Conservation (phyloP, 2,329 filamentous ascomycete species). For the Didymella pomorum region DNA sequence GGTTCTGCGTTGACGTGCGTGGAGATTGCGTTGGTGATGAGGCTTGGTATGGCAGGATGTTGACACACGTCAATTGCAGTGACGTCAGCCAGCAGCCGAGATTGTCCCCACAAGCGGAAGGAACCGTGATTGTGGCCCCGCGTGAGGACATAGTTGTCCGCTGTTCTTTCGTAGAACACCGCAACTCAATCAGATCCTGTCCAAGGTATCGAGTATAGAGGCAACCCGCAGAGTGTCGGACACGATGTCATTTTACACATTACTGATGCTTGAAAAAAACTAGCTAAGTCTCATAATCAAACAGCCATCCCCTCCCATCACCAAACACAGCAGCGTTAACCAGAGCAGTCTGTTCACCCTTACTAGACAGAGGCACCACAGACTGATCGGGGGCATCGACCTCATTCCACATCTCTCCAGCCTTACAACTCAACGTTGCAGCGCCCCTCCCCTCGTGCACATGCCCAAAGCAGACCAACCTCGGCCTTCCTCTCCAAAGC, state of each 20-base stretch:
- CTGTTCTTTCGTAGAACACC: no score
- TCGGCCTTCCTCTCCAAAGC: slow-evolving; percentile 59
- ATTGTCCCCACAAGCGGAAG: slow-evolving; percentile 9
- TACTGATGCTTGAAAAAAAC: no score
- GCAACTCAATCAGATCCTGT: no score
- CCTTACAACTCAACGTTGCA: not conserved
- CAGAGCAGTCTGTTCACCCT: not conserved
- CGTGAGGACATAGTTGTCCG: not conserved
- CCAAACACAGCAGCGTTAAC: slow-evolving; percentile 3
- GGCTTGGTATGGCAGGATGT: slow-evolving; percentile 11
- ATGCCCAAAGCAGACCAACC: slow-evolving; percentile 67
- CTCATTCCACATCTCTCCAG: not conserved
- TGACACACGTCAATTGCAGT: slow-evolving; percentile 6
- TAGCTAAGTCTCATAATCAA: not conserved
- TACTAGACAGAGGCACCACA: not conserved
- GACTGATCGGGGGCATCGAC: not conserved
- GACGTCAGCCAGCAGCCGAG: slow-evolving; percentile 10
- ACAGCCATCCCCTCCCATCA: not conserved
- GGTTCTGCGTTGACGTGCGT: not conserved
- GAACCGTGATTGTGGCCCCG: slow-evolving; percentile 10
- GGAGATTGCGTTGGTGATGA: not conserved
- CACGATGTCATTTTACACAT: no score
- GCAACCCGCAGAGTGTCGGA: no score
- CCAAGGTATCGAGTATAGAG: no score
- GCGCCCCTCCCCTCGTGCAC: slow-evolving; percentile 60